Evolutionary conservation across 495 filamentous ascomycete species (phyloP).

Genomic region (Penicillium angulare): DNA sequence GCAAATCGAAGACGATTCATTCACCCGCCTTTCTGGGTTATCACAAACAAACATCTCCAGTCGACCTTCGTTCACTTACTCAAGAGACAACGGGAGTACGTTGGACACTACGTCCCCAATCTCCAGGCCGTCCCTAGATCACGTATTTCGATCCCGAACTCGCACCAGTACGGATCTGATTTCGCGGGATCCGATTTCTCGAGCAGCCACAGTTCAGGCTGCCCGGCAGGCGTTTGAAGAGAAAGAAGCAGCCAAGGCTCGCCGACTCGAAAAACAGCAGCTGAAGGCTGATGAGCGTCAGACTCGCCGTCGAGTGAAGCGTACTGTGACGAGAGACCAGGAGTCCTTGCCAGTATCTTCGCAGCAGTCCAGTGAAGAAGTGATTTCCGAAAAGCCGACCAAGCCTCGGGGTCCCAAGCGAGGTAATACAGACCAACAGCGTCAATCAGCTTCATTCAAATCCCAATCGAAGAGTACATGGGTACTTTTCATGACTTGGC

Average conservation of each 20-base stretch:
- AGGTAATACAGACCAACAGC: not conserved
- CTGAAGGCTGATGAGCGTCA: slow-evolving; percentile 48
- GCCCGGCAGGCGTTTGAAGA: slow-evolving; percentile 57
- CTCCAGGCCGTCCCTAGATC: slow-evolving; percentile 56
- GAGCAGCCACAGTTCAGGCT: slow-evolving; percentile 53
- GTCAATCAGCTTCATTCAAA: slow-evolving; percentile 27
- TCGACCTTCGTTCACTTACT: slow-evolving; percentile 50
- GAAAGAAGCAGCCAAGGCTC: slow-evolving; percentile 58
- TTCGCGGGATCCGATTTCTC: slow-evolving; percentile 47
- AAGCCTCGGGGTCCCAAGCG: not conserved
- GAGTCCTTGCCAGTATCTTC: slow-evolving; percentile 11
- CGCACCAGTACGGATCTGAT: slow-evolving; percentile 47
- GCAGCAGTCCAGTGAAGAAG: slow-evolving; percentile 8
- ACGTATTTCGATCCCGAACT: slow-evolving; percentile 51
- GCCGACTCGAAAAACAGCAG: slow-evolving; percentile 54
- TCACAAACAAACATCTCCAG: slow-evolving; percentile 55
- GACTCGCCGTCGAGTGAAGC: slow-evolving; percentile 34
- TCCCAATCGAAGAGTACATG: slow-evolving; percentile 44
- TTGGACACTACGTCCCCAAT: slow-evolving; percentile 48
- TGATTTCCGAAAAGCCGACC: slow-evolving; percentile 15
- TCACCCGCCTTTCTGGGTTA: slow-evolving; percentile 42
- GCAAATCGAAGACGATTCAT: slow-evolving; percentile 49
- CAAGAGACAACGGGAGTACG: slow-evolving; percentile 41
- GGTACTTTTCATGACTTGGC: slow-evolving; percentile 50
- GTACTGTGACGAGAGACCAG: slow-evolving; percentile 17